Base-by-base conservation (phyloP, 2,329 filamentous ascomycete species). In the Aspergillus quadricinctus region DNA sequence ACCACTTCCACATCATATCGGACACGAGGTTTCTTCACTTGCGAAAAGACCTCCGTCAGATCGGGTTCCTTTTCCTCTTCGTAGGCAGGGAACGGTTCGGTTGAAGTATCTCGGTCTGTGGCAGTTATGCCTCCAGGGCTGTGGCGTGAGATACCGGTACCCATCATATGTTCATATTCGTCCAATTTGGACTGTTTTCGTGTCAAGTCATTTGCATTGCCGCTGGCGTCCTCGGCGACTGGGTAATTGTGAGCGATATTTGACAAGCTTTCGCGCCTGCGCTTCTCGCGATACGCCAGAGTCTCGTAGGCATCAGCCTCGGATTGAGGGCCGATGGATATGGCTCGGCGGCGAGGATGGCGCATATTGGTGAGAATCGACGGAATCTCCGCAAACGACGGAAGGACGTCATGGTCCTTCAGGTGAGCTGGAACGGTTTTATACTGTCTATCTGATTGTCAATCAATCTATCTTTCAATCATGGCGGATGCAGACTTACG, bases 1-100 rank as follows among this genome's bases (percentile, higher is more conserved):
- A 99, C 89, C 41, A 99, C 93, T 74, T 99, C 94, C n/a, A 97
- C 93, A 75, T 99, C 94, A 69, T 97, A 99, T 65, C 92, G 82
- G 57, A 97, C 92, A 63, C 94, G 85, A 50, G 94, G 92, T 75
- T 88, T 90, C 61, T 92, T 87, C 54, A 97, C 80, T 69, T 83
- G 85, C 48, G 87, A 88, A 73, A 97, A 97, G 72, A 97, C 87
- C 70, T 95, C 89, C 64, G 81, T 83, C 71, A 92, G 88, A 49
- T 86, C 86, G 29, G 72, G 66, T 48, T 75, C 73, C 5, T 52
- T 52, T 31, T 78, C 76, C 43, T 69, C 62, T 50, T 71, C 70
- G 21, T 72, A 69, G 21, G 68, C 63, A 21, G 67, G 61, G 25
- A 66, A 63, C 3, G 67, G 62, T 21, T 66, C 63, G 8, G 67